Evolutionary conservation across 768 basidiomycete species (phyloP).

Genomic region (Trametes gibbosa): DNA sequence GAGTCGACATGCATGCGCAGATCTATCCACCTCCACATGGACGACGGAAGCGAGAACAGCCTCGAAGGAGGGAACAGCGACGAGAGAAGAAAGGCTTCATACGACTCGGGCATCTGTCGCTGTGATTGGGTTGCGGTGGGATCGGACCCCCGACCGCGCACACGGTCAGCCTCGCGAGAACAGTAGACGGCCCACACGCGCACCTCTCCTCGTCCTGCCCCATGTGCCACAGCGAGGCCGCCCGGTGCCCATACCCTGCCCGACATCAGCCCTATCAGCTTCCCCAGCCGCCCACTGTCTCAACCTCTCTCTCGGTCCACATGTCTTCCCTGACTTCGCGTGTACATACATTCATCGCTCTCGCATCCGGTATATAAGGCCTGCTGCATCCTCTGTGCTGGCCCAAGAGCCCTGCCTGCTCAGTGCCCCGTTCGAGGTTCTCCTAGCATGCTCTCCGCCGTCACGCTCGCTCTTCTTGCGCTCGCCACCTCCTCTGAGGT

Average conservation of each 20-base stretch:
- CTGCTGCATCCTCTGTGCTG: too few species aligned
- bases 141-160: background rate
- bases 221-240: background rate
- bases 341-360: background rate
- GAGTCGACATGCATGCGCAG: too few species aligned
- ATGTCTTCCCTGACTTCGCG: background rate
- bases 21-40: background rate
- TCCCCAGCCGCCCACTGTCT: background rate
- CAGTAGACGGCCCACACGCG: background rate
- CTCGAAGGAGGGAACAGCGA: background rate
- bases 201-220: background rate
- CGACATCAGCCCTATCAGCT: background rate
- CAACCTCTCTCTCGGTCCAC: background rate
- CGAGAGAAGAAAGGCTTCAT: too few species aligned
- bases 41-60: background rate
- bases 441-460: slow-evolving; percentile 3
- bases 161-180: background rate
- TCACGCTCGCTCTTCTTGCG: slow-evolving; percentile 5
- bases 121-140: background rate
- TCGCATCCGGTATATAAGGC: background rate
- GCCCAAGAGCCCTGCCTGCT: background rate
- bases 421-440: background rate
- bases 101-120: background rate
- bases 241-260: background rate
- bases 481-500: slow-evolving; percentile 10